Conservation (phyloP, 306 rosid species). For the Dryas alaskensis region DNA sequence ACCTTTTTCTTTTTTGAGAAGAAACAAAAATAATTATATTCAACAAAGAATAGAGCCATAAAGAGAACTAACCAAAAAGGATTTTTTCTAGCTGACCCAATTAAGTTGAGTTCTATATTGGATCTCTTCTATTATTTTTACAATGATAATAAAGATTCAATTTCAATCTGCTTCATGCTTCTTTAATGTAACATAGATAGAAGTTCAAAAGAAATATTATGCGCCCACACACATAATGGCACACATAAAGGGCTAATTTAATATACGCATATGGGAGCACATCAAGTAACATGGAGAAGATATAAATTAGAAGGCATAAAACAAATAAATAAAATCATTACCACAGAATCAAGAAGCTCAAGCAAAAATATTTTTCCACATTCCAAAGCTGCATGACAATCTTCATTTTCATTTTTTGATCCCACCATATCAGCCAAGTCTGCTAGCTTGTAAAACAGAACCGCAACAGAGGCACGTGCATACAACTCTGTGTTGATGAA, state of each 20-base stretch:
- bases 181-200: background rate
- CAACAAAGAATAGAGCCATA: background rate
- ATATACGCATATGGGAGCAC: background rate
- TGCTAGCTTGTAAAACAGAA: conserved; percentile 78
- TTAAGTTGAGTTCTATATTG: background rate
- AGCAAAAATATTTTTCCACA: conserved; percentile 79
- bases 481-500: conserved; percentile 94
- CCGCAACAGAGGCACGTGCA: conserved; percentile 95
- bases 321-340: conserved; percentile 29
- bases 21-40: background rate
- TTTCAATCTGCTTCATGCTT: background rate
- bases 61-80: background rate
- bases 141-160: background rate
- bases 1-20: no score
- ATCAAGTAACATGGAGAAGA: background rate
- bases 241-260: background rate
- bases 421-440: conserved; percentile 51
- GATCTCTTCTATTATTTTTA: background rate
- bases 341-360: conserved; percentile 87
- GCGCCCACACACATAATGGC: background rate
- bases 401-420: conserved; percentile 41
- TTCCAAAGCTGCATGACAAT: conserved; percentile 51
- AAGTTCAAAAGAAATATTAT: background rate
- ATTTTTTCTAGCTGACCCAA: background rate
- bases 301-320: background rate